Evolutionary conservation across 2,329 filamentous ascomycete species (phyloP).

Genomic region (Aspergillus hiratsukae): DNA sequence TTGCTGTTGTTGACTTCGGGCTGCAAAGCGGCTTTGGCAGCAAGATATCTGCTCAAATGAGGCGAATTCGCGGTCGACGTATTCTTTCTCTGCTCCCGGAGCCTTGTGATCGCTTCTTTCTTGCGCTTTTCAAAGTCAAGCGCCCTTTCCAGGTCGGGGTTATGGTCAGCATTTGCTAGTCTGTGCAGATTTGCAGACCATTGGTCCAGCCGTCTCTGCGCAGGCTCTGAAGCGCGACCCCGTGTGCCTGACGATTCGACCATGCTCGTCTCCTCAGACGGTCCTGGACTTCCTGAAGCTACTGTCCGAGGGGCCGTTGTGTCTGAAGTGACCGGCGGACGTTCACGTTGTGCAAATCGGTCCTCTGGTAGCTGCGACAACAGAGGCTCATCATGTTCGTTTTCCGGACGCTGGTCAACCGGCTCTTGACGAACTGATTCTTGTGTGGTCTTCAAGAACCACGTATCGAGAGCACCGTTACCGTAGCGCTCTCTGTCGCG

Average conservation of each 20-base stretch:
- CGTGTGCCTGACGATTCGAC: not conserved
- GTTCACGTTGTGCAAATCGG: constrained; percentile 6
- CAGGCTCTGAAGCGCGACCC: constrained; percentile 9
- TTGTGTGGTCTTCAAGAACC: constrained; percentile 22
- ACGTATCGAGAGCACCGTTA: constrained; percentile 28
- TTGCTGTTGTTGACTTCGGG: not conserved
- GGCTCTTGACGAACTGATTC: not conserved
- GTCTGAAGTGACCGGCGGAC: not conserved
- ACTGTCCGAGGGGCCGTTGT: not conserved
- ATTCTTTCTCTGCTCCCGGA: constrained; percentile 17
- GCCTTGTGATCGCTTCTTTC: constrained; percentile 27
- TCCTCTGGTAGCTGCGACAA: constrained; percentile 12
- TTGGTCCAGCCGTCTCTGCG: constrained; percentile 6
- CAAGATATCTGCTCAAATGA: constrained; percentile 29
- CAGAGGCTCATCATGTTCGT: constrained; percentile 1
- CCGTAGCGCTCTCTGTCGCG: constrained; percentile 18
- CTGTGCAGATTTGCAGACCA: constrained; percentile 21
- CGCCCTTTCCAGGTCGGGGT: constrained; percentile 24
- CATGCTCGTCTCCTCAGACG: not conserved
- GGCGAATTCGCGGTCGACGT: constrained; percentile 16
- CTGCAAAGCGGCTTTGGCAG: constrained; percentile 24
- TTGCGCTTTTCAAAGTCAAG: constrained; percentile 39
- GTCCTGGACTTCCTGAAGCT: not conserved
- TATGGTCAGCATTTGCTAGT: constrained; percentile 5
- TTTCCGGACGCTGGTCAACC: not conserved